Base-by-base conservation (phyloP, 208 protist genomes). In the Leishmania tropica region DNA sequence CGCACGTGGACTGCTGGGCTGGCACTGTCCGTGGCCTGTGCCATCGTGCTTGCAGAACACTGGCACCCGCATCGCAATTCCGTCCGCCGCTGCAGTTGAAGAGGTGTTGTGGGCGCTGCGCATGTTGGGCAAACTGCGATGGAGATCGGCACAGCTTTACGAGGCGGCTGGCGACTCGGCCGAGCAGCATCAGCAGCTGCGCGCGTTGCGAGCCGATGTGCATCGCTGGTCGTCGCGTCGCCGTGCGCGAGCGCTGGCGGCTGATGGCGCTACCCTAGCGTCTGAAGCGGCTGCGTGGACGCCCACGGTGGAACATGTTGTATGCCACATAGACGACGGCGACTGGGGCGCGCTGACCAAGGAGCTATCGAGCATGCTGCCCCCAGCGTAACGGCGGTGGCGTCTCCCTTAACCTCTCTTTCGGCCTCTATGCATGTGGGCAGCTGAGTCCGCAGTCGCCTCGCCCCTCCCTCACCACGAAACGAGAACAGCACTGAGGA, bases 61-160 rank as follows among this genome's bases (percentile, higher is more conserved):
- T 3, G 28, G 5, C 40, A 35, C 42, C 45, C n/a, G 54, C 47
- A 31, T 72, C 28, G 31, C 53, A 31, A 45, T 62, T 15, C 45
- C 70, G n/a, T 54, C 56, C 11, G 21, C 70, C 15, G 53, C 8
- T 8, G 71, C 79, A 10, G 51, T 79, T 28, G 73, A 65, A 19
- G 85, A 84, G 60, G 45, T 88, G 51, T 37, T 80, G 47, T 93
- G 89, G 89, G 83, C 83, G 65, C 81, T 89, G 54, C 72, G 83
- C 48, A 84, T 93, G 67, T 67, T 83, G 15, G 37, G 60, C 28
- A 93, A 93, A 77, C 74, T 93, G n/a, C 75, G 76, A 51, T 54
- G 88, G 21, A 86, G 89, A 10, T 83, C 83, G 4, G 77, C 79
- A 21, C 85, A 81, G 24, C 81, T 93, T 48, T 90, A 78, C 64